Base-by-base conservation (phyloP, 345 rosid species). In the Nephelium lappaceum region DNA sequence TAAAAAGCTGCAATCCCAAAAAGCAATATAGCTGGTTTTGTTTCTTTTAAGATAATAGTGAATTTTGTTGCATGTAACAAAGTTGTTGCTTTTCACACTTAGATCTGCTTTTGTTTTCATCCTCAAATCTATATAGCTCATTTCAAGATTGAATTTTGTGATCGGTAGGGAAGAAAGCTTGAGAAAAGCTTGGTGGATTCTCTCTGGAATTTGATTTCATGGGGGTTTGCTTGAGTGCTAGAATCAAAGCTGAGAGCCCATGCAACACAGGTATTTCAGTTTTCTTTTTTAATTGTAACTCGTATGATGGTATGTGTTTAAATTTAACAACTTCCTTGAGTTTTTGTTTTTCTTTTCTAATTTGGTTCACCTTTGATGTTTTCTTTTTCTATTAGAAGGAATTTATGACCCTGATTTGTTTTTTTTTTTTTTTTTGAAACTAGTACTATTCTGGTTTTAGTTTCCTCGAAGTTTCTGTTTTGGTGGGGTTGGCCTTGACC, bases 211-310 rank as follows among this genome's bases (percentile, higher is more conserved):
- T 75, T 67, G 62, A 49, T 69, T 78, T 79, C 23, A 96, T 96
- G 98, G 97, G 99, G 91, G 73, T 88, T 85, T 96, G 99, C 86
- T 87, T 94, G 55, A 91, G 98, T 80, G 90, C 97, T 79, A 89
- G 84, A 84, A 89, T 96, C 81, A 94, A 94, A 89, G 97, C 94
- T 71, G 97, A 88, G 85, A 90, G 94, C 84, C 91, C 92, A 77
- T 80, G 58, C 71, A 90, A 84, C 79, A 87, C 92, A 87, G 97
- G 97, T 95, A 83, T 72, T 69, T 10, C 49, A 18, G 42, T 64
- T 72, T 76, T 66, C 38, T 18, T 1, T 4, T 31, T 62, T 25
- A 45, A 18, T 65, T 73, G 58, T 73, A 67, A 71, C 45, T 65
- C 45, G n/a, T 27, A 36, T 74, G 69, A 43, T 24, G n/a, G 0